phyloP scores from a whole-genome alignment of 352 stramenopile genomes.

The Lagenidium sp. region DNA sequence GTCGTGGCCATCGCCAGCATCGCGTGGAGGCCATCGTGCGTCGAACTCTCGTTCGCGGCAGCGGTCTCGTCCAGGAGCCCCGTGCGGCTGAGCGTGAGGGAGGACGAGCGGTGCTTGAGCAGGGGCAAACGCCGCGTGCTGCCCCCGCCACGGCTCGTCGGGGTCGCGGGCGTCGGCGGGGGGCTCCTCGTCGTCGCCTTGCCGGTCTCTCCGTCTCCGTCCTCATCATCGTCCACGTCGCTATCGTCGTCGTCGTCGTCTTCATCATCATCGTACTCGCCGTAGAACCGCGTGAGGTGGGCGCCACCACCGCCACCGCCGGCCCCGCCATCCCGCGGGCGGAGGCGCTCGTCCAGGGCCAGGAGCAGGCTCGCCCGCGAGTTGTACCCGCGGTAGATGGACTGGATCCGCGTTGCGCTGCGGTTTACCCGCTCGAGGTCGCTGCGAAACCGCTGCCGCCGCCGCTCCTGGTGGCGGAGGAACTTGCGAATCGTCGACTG shows the following conservation, averaged over 20 bases:
- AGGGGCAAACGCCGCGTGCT: too few species aligned
- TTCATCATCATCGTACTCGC: slow-evolving; percentile 11
- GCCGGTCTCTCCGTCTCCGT: not conserved
- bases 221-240: slow-evolving; percentile 1
- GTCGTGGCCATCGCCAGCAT: slow-evolving; percentile 5
- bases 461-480: slow-evolving; percentile 27
- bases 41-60: not conserved
- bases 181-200: not conserved
- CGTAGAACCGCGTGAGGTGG: not conserved
- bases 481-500: slow-evolving; percentile 63
- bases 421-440: slow-evolving; percentile 57
- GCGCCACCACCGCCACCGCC: not conserved
- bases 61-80: slow-evolving; percentile 9
- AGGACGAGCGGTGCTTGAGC: too few species aligned
- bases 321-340: not conserved
- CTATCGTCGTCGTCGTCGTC: slow-evolving; percentile 8
- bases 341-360: slow-evolving; percentile 27
- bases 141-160: too few species aligned
- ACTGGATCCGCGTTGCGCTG: slow-evolving; percentile 53
- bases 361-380: slow-evolving; percentile 29
- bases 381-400: slow-evolving; percentile 58
- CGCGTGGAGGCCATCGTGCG: slow-evolving; percentile 4
- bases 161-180: too few species aligned
- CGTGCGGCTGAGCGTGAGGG: too few species aligned
- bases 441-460: slow-evolving; percentile 28